Base-by-base conservation (phyloP, 148 eudicot genomes). In the Cornus suecica region DNA sequence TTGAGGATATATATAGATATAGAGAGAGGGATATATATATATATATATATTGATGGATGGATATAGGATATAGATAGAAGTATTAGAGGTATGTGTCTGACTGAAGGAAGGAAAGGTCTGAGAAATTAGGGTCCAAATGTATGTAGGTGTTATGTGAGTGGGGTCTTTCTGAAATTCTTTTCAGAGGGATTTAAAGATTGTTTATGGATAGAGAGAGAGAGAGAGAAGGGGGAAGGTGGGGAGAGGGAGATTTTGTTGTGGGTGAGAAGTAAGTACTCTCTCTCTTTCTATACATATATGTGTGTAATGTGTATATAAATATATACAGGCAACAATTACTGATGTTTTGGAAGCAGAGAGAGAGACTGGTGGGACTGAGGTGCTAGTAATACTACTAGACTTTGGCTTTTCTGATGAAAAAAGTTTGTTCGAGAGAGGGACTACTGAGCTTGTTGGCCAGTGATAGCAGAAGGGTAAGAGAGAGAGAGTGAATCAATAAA, bases 131-230 rank as follows among this genome's bases (percentile, higher is more conserved):
- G 27, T 66, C 60, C 2, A 41, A 61, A 72, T 72, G 4, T 70
- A 26, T 75, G 66, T 73, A 54, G 69, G 32, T 60, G 31, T 26
- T 37, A 30, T 75, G 75, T 10, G 34, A 42, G 88, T 83, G 79
- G 86, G 88, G 86, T 81, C 86, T 77, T n/a, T n/a, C 86, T 83
- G 84, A 69, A 78, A 78, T 78, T 81, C 81, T 66, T 22, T 63
- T 52, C 76, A 75, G 84, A 69, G 32, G 78, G n/a, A n/a, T n/a
- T n/a, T n/a, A n/a, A n/a, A n/a, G n/a, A n/a, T n/a, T n/a, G n/a
- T n/a, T n/a, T n/a, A n/a, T n/a, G n/a, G n/a, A n/a, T n/a, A 27
- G 20, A 66, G 68, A 67, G 32, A 74, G 72, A 75, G 74, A 76
- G 27, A 37, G 37, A 29, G 45, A 75, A 42, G 62, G 16, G 23